phyloP scores from a whole-genome alignment of 345 rosid species.

The Garcia nutans region DNA sequence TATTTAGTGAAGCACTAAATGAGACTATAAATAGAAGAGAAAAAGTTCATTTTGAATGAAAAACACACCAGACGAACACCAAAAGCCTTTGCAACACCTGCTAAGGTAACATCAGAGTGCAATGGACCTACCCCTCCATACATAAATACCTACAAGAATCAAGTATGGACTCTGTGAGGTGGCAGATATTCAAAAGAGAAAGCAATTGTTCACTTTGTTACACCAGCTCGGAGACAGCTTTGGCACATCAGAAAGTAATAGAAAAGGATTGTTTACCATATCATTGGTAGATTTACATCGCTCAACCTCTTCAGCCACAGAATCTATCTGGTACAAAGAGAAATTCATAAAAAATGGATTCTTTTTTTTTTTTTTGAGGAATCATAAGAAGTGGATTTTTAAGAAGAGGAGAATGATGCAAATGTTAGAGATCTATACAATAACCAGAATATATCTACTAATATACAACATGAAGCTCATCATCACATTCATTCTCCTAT shows the following conservation, averaged over 20 bases:
- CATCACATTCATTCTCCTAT: background rate
- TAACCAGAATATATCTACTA: background rate
- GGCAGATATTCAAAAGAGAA: conserved; percentile 7
- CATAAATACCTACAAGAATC: conserved; percentile 61
- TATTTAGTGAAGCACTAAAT: background rate
- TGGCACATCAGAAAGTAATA: conserved; percentile 7
- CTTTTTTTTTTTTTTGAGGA: background rate
- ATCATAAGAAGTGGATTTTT: conserved; percentile 18
- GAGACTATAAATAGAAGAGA: background rate
- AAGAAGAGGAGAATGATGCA: conserved; percentile 3
- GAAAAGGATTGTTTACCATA: conserved; percentile 48
- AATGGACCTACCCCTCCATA: conserved; percentile 95
- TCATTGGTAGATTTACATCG: conserved; percentile 63
- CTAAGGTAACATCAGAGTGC: conserved; percentile 88
- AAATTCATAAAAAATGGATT: conserved; percentile 23
- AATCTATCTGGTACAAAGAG: conserved; percentile 66
- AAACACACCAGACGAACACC: conserved; percentile 86
- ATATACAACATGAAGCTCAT: conserved; percentile 8
- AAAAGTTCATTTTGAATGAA: background rate
- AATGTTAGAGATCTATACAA: conserved; percentile 9
- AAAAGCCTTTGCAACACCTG: conserved; percentile 96
- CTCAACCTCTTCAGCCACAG: conserved; percentile 95
- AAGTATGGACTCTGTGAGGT: background rate
- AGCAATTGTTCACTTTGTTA: background rate
- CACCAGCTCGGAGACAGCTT: conserved; percentile 11